Base-by-base conservation (phyloP, 768 basidiomycete genomes). In the Cyclocybe aegerita region DNA sequence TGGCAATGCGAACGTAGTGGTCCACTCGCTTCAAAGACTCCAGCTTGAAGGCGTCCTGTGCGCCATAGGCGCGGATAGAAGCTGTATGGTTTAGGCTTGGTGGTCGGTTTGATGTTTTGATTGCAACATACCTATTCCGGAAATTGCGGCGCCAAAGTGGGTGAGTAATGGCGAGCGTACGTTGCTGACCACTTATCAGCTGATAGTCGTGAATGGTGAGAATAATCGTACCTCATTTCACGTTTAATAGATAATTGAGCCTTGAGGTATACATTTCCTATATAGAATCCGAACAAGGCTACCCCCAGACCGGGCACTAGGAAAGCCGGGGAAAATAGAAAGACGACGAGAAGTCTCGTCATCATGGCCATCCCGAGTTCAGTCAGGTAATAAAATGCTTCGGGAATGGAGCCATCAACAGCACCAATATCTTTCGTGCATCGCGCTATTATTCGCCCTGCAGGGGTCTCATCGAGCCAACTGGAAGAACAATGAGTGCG, bases 61-160 rank as follows among this genome's bases (percentile, higher is more conserved):
- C 82, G 4, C 78, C 78, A 58, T 83, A 88, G 0, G 86, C 86
- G 32, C 86, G 74, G 49, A 88, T 81, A 9, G 83, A 76, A 16
- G 67, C 75, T 77, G 40, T 11, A 17, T 38, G 15, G 23, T 5
- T 23, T 23, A 23, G 23, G 23, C 23, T 40, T 34, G 15, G 17
- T 17, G 37, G 30, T 4, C 38, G 39, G 14, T 9, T 16, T 8
- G 9, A 44, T 10, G 35, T 17, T 16, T n/a, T 17, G 43, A 31
- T 11, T 15, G 12, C 6, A n/a, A 45, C 67, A 49, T 68, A 74
- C 75, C 67, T 46, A 84, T 57, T 6, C 85, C 86, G 53, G 75
- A 66, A 32, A 86, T 76, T 0, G 84, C 57, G 71, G 57, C 59
- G 39, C 46, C 57, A 38, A 62, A 56, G 37, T 62, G 60, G 6